Conservation (phyloP, 2,329 filamentous ascomycete species). For the Cordyceps farinosa region DNA sequence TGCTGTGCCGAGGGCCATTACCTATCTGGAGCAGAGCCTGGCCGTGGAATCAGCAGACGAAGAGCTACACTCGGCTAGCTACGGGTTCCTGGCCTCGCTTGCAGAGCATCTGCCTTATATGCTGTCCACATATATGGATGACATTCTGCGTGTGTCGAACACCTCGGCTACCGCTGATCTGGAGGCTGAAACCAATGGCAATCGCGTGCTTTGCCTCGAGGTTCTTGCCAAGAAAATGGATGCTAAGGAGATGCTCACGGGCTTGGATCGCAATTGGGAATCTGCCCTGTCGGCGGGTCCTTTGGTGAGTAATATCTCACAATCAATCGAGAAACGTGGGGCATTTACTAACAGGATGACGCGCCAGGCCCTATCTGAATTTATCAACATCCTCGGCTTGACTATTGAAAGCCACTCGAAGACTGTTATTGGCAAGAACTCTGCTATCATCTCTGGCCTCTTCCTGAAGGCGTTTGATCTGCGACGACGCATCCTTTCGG, state of each 20-base stretch:
- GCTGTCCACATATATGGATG: constrained; percentile 73
- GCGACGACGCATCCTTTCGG: constrained; percentile 52
- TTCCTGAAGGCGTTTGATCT: constrained; percentile 62
- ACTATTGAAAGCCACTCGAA: constrained; percentile 78
- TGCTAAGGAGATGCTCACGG: constrained; percentile 69
- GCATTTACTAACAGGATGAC: constrained; percentile 10
- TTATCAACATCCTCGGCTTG: constrained; percentile 64
- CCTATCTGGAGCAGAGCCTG: constrained; percentile 64
- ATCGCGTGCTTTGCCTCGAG: constrained; percentile 65
- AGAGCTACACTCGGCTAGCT: constrained; percentile 76
- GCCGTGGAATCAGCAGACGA: constrained; percentile 50
- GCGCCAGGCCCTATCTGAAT: constrained; percentile 61
- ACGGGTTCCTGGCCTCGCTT: constrained; percentile 73
- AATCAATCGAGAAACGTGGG: neutral
- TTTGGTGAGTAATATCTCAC: constrained; percentile 47
- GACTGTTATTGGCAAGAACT: constrained; percentile 71
- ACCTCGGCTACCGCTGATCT: constrained; percentile 63
- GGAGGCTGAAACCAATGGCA: constrained; percentile 59
- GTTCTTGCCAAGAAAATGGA: constrained; percentile 75
- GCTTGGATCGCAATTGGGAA: constrained; percentile 69
- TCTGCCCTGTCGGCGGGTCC: constrained; percentile 60
- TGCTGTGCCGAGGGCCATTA: constrained; percentile 68
- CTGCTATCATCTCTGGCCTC: constrained; percentile 63
- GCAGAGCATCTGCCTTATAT: constrained; percentile 86
- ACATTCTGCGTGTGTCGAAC: constrained; percentile 68